Evolutionary conservation across 495 filamentous ascomycete genomes (phyloP).

Genomic region (Penicillium pancosmium): DNA sequence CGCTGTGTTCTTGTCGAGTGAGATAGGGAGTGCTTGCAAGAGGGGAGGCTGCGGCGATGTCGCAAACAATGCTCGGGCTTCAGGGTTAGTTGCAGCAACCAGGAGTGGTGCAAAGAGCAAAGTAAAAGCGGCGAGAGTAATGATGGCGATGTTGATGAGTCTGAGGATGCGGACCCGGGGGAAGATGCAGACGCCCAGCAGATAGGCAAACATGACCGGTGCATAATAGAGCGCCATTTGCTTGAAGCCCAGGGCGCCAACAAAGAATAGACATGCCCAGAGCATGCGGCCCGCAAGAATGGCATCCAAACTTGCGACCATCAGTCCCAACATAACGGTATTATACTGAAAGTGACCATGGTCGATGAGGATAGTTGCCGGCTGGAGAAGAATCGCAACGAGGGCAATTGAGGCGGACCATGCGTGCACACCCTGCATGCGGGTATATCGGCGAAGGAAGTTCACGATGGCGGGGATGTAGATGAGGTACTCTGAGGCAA

Average conservation of each 20-base stretch:
- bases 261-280: constrained; percentile 92
- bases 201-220: constrained; percentile 86
- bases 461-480: constrained; percentile 85
- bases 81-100: constrained; percentile 48
- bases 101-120: constrained; percentile 75
- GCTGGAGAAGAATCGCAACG: constrained; percentile 89
- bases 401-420: constrained; percentile 86
- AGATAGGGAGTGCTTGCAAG: constrained; percentile 57
- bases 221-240: constrained; percentile 99
- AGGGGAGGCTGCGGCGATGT: constrained; percentile 57
- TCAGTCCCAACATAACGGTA: constrained; percentile 93
- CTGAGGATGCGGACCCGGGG: constrained; percentile 70
- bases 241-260: constrained; percentile 91
- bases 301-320: constrained; percentile 82
- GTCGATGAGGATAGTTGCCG: constrained; percentile 87
- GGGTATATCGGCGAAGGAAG: constrained; percentile 78
- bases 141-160: constrained; percentile 71
- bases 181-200: constrained; percentile 81
- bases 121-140: constrained; percentile 73
- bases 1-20: constrained; percentile 62
- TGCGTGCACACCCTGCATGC: constrained; percentile 66
- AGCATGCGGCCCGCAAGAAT: constrained; percentile 81
- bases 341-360: constrained; percentile 99
- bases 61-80: constrained; percentile 39
- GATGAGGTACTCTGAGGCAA: constrained; percentile 85